Evolutionary conservation across 1,139 yeast genomes (phyloP).

Genomic region (Kodamaea arcana): DNA sequence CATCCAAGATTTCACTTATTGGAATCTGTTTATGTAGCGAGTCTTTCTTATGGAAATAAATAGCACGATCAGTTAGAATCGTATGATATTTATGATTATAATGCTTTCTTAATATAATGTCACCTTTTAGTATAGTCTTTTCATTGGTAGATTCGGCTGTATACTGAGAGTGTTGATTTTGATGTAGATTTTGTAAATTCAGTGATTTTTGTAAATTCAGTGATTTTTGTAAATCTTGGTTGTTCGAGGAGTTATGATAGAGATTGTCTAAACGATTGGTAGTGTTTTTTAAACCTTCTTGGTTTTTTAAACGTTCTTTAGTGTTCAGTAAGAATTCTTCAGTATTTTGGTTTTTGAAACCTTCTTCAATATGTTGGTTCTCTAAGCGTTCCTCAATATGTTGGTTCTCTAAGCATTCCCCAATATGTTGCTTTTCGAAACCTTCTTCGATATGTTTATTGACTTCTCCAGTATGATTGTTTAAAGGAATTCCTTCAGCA

Average conservation of each 20-base stretch:
- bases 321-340: not conserved
- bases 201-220: too few species aligned
- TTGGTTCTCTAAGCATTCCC: not conserved
- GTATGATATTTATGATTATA: conserved; percentile 41
- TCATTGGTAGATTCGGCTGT: too few species aligned
- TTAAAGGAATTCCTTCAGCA: not conserved
- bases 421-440: too few species aligned
- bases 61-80: conserved; percentile 37
- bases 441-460: not conserved
- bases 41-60: conserved; percentile 37
- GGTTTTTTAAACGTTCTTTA: too few species aligned
- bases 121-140: conserved; percentile 3
- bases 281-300: too few species aligned
- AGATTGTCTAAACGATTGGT: too few species aligned
- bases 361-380: not conserved
- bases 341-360: too few species aligned
- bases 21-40: conserved; percentile 25
- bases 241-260: too few species aligned
- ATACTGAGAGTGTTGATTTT: too few species aligned
- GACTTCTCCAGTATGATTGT: not conserved
- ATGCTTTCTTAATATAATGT: conserved; percentile 25
- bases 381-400: not conserved
- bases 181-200: not conserved
- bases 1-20: conserved; percentile 43
- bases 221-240: too few species aligned